Evolutionary conservation across 1,139 yeast species (phyloP).

Genomic region (Kodamaea ohmeri): DNA sequence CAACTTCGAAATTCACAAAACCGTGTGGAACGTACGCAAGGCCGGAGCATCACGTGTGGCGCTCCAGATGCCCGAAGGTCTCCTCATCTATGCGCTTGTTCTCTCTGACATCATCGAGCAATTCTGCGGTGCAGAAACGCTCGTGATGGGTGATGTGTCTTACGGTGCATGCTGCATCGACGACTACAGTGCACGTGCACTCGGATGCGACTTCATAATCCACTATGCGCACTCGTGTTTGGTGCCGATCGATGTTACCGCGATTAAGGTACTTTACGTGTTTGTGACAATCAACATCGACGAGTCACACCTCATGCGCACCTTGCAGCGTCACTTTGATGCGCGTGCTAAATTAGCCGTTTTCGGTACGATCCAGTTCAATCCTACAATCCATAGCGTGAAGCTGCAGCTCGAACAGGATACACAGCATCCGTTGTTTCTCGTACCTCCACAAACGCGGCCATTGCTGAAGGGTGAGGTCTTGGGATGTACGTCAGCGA

Average conservation of each 20-base stretch:
- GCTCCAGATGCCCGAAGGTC: conserved; percentile 96
- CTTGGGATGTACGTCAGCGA: conserved; percentile 91
- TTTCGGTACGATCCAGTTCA: conserved; percentile 95
- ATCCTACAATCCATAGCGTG: conserved; percentile 85
- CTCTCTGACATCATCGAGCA: conserved; percentile 90
- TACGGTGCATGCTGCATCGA: conserved; percentile 99
- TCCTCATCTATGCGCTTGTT: conserved; percentile 79
- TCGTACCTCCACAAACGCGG: conserved; percentile 85
- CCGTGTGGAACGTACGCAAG: conserved; percentile 87
- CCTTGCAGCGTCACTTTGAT: conserved; percentile 68
- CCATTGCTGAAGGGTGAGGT: conserved; percentile 97
- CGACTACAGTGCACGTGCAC: conserved; percentile 88
- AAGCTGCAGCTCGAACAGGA: conserved; percentile 56
- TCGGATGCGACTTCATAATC: conserved; percentile 90
- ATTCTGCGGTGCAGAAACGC: conserved; percentile 80
- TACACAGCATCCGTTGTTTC: conserved; percentile 51
- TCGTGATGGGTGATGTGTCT: conserved; percentile 98
- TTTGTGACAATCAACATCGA: conserved; percentile 93
- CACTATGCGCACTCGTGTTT: conserved; percentile 98
- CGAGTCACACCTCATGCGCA: conserved; percentile 73
- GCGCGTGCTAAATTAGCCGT: conserved; percentile 65
- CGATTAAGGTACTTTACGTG: conserved; percentile 87
- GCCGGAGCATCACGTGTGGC: conserved; percentile 75
- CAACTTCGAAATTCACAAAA: conserved; percentile 93
- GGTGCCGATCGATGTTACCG: conserved; percentile 90